Evolutionary conservation across 202 grass and related monocot species (phyloP), one percentile per base, ranked within the genome.

Genomic region (Zoysia matrella): DNA sequence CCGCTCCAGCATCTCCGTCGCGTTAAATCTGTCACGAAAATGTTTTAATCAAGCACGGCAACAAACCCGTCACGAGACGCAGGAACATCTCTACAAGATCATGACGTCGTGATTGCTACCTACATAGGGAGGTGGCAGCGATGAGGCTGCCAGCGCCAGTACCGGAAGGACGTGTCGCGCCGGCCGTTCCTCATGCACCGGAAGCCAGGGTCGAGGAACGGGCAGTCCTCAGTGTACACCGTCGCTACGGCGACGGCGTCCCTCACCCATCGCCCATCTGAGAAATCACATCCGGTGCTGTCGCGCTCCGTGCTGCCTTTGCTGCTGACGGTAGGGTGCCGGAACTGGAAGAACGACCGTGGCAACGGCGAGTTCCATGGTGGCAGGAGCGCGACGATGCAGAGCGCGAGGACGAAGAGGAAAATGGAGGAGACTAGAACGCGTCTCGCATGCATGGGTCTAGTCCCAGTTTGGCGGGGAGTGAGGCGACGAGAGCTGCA

Each of bases 141-240:
- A 58, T 58, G 82, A 72, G 91, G 89, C 15, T 74, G 88, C 91
- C 91, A 92, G 15, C 83, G 78, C 94, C 91, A 90, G 0, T 80
- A 4, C 42, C 58, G 89, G 72, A 91, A 94, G 15, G 55, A 70
- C 3, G 80, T 54, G 65, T 89, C 71, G 0, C 18, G 12, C 22
- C 91, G 91, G 52, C 89, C 94, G 41, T 92, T 97, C 12, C 16
- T 62, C 0, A 6, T 11, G 89, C 94, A 97, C 77, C 63, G 87
- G 65, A 97, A 97, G 22, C 94, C 91, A 0, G 89, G 87, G 72
- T 97, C 94, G 4, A 97, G 80, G 78, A 94, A 97, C 52, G 87
- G 85, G 65, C 91, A 97, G 22, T 80, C 86, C 65, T 97, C 94
- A 0, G 3, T n/a, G 69, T 97, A 97, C 11, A 62, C 2, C 44